phyloP scores from a whole-genome alignment of 805 yeast species.

The Yamadazyma olivae region DNA sequence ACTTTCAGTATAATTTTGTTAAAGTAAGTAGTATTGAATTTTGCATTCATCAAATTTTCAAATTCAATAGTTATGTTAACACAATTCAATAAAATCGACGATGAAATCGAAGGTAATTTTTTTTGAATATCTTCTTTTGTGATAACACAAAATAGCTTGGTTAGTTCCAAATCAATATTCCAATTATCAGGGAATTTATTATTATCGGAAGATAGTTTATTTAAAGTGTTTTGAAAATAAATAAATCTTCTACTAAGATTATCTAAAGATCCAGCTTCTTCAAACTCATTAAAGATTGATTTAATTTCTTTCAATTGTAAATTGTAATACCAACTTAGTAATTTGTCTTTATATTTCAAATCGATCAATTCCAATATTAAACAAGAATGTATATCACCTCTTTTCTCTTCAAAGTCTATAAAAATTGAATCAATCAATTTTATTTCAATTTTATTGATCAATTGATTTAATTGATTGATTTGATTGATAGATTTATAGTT shows the following conservation, averaged over 20 bases:
- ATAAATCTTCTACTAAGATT: constrained; percentile 79
- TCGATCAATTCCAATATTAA: constrained; percentile 67
- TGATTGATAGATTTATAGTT: constrained; percentile 82
- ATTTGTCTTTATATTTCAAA: constrained; percentile 49
- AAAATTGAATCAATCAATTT: constrained; percentile 67
- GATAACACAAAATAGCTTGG: constrained; percentile 59
- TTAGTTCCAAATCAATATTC: constrained; percentile 63
- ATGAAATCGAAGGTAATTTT: constrained; percentile 32
- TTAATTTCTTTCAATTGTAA: constrained; percentile 69
- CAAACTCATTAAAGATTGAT: constrained; percentile 70
- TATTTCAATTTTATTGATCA: constrained; percentile 56
- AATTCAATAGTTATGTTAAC: constrained; percentile 79
- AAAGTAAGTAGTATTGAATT: constrained; percentile 48
- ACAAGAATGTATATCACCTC: constrained; percentile 56
- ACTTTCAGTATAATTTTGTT: constrained; percentile 52
- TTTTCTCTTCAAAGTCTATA: constrained; percentile 59
- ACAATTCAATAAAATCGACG: constrained; percentile 64
- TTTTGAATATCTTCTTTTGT: constrained; percentile 62
- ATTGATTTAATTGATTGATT: constrained; percentile 61
- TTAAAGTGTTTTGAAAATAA: constrained; percentile 71
- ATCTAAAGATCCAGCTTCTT: constrained; percentile 94
- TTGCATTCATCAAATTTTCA: constrained; percentile 68
- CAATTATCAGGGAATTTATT: constrained; percentile 66
- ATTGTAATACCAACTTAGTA: constrained; percentile 71
- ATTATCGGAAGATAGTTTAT: constrained; percentile 51